Evolutionary conservation across 2,329 filamentous ascomycete genomes (phyloP).

Genomic region (Colletotrichum theobromicola): DNA sequence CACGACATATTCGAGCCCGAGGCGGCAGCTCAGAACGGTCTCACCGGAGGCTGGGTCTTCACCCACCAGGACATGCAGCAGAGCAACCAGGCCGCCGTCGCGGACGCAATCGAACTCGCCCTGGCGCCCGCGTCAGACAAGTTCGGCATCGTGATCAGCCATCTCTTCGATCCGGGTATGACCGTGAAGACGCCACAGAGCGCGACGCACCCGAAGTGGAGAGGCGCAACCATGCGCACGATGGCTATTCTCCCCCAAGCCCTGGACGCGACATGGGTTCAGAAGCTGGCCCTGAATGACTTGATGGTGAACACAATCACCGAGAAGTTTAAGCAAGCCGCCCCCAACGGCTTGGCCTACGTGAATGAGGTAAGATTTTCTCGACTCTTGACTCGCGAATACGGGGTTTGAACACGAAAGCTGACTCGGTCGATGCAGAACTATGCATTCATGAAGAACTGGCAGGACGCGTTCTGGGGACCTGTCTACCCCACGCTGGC

Average conservation of each 20-base stretch:
- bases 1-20: constrained; percentile 21
- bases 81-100: neutral
- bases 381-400: accelerated
- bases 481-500: constrained; percentile 31
- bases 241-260: constrained; percentile 19
- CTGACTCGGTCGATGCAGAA: constrained; percentile 3
- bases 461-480: constrained; percentile 22
- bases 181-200: neutral
- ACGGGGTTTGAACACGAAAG: neutral
- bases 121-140: neutral
- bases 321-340: constrained; percentile 16
- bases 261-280: constrained; percentile 14
- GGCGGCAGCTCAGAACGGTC: constrained; percentile 17
- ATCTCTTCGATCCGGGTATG: constrained; percentile 16
- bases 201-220: constrained; percentile 20
- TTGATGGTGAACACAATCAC: constrained; percentile 22
- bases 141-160: constrained; percentile 15
- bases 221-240: constrained; percentile 11
- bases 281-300: constrained; percentile 14
- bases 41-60: constrained; percentile 22
- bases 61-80: constrained; percentile 19
- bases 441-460: constrained; percentile 21
- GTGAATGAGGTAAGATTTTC: constrained; percentile 11
- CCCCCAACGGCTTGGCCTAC: constrained; percentile 11
- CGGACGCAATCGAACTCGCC: neutral